Base-by-base conservation (phyloP, 2,329 filamentous ascomycete genomes). In the Lithohypha guttulata region DNA sequence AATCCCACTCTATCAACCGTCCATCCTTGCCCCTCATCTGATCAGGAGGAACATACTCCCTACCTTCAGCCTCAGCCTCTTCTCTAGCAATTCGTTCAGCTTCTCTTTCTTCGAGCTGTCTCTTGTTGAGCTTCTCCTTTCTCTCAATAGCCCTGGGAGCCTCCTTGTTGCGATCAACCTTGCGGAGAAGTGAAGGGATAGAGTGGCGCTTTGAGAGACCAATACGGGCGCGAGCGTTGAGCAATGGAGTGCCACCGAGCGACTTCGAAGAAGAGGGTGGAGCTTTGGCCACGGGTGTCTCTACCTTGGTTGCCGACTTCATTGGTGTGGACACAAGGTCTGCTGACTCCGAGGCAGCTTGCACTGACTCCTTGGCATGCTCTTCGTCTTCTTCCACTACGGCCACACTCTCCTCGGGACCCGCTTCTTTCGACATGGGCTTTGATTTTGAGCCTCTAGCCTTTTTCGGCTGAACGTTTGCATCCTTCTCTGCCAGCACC, bases 141-240 rank as follows among this genome's bases (percentile, higher is more conserved):
- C 39, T 37, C n/a, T 42, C 44, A 22, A 48, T 41, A 27, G 42
- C 43, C 33, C 43, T 51, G 6, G 48, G 48, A 7, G 46, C 41
- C n/a, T 44, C 33, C 28, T 50, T 51, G 43, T 46, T 43, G 17
- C 48, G 41, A 31, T 51, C 43, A 15, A 51, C 46, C 27, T 46
- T 48, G 27, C 49, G 44, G 20, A 53, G 37, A 11, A 53, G 45
- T 15, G 45, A 45, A 4, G 51, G 51, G 18, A 53, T 53, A 21
- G 45, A 43, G 29, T 46, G 43, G 14, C 49, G 39, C 15, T 44
- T 43, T 6, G 49, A 52, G 19, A 53, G 40, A 27, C 51, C 51
- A 9, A 53, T 33, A 19, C 51, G 48, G 34, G 47, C 48, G 11
- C 41, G 43, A 11, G 28, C 21, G 14, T 34, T 34, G 26, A 38